phyloP scores from a whole-genome alignment of 192 early-diverging fungal genomes.

The Diversispora epigaea region DNA sequence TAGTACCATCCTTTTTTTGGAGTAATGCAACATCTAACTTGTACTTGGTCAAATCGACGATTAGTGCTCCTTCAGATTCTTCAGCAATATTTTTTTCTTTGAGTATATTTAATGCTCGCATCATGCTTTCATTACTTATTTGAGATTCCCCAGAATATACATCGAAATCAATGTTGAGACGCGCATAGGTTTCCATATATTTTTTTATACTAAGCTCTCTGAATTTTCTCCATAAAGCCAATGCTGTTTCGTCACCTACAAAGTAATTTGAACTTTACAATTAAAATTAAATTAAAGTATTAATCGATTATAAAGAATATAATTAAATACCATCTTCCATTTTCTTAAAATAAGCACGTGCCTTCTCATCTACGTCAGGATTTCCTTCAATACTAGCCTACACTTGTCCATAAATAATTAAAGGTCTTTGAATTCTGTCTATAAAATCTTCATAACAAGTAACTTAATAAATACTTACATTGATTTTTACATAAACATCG shows the following conservation, averaged over 20 bases:
- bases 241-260: slow-evolving; percentile 63
- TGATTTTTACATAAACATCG: slow-evolving; percentile 90
- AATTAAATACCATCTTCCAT: slow-evolving; percentile 80
- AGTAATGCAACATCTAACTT: slow-evolving; percentile 84
- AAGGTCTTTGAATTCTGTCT: neutral
- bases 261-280: neutral
- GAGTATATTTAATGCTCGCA: slow-evolving; percentile 68
- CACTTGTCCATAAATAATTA: neutral
- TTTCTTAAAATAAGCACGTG: slow-evolving; percentile 86
- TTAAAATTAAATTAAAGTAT: neutral
- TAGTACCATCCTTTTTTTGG: slow-evolving; percentile 87
- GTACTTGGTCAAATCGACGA: slow-evolving; percentile 79
- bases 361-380: slow-evolving; percentile 72
- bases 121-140: slow-evolving; percentile 69
- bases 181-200: slow-evolving; percentile 88
- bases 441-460: neutral
- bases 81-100: slow-evolving; percentile 68
- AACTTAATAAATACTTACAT: slow-evolving; percentile 49
- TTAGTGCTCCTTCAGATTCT: slow-evolving; percentile 79
- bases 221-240: slow-evolving; percentile 86
- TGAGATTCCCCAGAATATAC: slow-evolving; percentile 95
- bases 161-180: slow-evolving; percentile 91
- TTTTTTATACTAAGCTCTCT: slow-evolving; percentile 85
- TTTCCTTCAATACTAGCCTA: slow-evolving; percentile 66
- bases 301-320: neutral